A percentile compares a stretch with the other conserved stretches of the same genome.
Evolutionary conservation across 2,329 filamentous ascomycete species (phyloP).

Genomic region (Pyrenophora teres): DNA sequence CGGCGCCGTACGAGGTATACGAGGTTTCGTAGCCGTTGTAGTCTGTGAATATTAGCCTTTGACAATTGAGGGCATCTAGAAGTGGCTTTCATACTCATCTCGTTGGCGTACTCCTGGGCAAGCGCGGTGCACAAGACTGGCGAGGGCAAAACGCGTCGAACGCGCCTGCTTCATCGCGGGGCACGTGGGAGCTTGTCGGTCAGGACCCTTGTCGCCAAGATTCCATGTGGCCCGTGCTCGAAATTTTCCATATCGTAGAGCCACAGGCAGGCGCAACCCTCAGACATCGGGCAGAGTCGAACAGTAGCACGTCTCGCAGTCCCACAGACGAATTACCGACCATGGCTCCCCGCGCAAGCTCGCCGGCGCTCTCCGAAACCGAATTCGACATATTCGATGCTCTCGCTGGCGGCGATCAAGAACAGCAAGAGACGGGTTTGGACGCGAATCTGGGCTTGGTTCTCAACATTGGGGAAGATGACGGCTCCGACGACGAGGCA

Average conservation of each 20-base stretch:
- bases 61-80: not conserved
- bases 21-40: slow-evolving; percentile 51
- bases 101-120: slow-evolving; percentile 13
- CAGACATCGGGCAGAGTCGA: slow-evolving; percentile 12
- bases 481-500: slow-evolving; percentile 71
- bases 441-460: slow-evolving; percentile 45
- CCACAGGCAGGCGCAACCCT: not conserved
- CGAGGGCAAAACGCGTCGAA: slow-evolving; percentile 38
- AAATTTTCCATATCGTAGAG: slow-evolving; percentile 23
- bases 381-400: slow-evolving; percentile 88
- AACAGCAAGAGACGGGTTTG: slow-evolving; percentile 48
- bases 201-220: slow-evolving; percentile 32
- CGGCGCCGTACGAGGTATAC: slow-evolving; percentile 62
- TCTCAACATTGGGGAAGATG: slow-evolving; percentile 57
- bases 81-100: slow-evolving; percentile 25
- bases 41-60: slow-evolving; percentile 25
- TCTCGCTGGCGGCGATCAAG: slow-evolving; percentile 66
- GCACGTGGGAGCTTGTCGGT: slow-evolving; percentile 19
- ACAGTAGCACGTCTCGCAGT: slow-evolving; percentile 13
- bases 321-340: slow-evolving; percentile 4
- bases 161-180: slow-evolving; percentile 30
- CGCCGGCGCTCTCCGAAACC: slow-evolving; percentile 83
- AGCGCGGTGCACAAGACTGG: slow-evolving; percentile 12
- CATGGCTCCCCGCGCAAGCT: slow-evolving; percentile 78
- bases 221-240: slow-evolving; percentile 28